Evolutionary conservation across 768 basidiomycete species (phyloP).

Genomic region (Kwoniella botswanensis): DNA sequence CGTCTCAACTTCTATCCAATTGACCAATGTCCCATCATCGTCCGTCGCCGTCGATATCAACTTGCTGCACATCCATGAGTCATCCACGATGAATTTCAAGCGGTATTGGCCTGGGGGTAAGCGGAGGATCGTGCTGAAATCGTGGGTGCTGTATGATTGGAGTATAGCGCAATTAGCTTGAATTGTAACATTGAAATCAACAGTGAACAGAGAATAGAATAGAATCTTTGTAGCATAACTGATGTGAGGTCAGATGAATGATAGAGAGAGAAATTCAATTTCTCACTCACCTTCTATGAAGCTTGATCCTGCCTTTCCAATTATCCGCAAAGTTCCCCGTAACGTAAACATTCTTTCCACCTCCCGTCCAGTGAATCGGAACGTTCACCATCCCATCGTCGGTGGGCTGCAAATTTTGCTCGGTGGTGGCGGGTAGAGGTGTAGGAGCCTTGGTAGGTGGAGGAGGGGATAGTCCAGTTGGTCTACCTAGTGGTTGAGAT

Average conservation of each 20-base stretch:
- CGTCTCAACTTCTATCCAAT: slow-evolving; percentile 77
- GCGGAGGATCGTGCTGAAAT: slow-evolving; percentile 59
- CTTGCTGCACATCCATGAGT: slow-evolving; percentile 70
- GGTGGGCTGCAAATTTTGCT: background rate
- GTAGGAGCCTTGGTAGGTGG: slow-evolving; percentile 37
- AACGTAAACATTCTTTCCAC: slow-evolving; percentile 58
- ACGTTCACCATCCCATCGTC: slow-evolving; percentile 52
- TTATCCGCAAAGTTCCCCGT: slow-evolving; percentile 59
- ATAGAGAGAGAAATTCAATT: background rate
- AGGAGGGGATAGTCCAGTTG: slow-evolving; percentile 20
- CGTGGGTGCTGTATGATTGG: slow-evolving; percentile 47
- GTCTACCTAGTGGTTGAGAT: slow-evolving; percentile 1
- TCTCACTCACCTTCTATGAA: slow-evolving; percentile 54
- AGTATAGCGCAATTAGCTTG: background rate
- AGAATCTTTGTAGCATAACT: no score
- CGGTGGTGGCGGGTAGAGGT: slow-evolving; percentile 19
- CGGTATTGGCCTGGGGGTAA: slow-evolving; percentile 91
- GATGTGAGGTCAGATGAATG: background rate
- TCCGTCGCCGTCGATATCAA: slow-evolving; percentile 85
- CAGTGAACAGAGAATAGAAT: no score
- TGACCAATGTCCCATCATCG: slow-evolving; percentile 84
- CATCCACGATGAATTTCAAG: slow-evolving; percentile 93
- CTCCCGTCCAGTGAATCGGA: slow-evolving; percentile 58
- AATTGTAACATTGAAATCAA: no score
- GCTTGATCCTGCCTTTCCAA: slow-evolving; percentile 57